phyloP scores from a whole-genome alignment of 2,329 filamentous ascomycete species.

The Hypoxylon sp. region DNA sequence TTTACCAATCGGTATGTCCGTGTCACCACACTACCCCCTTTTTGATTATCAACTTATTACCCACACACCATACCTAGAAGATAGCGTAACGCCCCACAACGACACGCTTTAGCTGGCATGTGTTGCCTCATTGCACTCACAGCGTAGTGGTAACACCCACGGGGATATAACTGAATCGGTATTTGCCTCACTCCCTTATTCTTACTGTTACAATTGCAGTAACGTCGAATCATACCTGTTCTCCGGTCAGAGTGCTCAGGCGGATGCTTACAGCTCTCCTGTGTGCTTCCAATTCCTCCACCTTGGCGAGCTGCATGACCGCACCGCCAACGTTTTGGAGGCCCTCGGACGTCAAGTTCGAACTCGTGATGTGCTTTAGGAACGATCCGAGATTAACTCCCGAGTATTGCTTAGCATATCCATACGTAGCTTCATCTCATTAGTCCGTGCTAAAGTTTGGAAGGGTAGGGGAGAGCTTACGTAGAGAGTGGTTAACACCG shows the following conservation, averaged over 20 bases:
- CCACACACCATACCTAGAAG: slow-evolving; percentile 3
- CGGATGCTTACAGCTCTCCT: slow-evolving; percentile 88
- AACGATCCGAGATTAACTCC: slow-evolving; percentile 97
- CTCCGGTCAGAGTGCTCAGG: slow-evolving; percentile 68
- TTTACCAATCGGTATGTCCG: neutral
- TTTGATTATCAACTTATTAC: slow-evolving; percentile 19
- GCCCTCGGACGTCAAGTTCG: slow-evolving; percentile 87
- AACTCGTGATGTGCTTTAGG: slow-evolving; percentile 97
- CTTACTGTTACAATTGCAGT: slow-evolving; percentile 1
- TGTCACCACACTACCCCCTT: slow-evolving; percentile 9
- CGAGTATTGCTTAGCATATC: slow-evolving; percentile 98
- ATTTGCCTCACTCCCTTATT: slow-evolving; percentile 9
- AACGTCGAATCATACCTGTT: slow-evolving; percentile 2
- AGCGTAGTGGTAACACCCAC: neutral
- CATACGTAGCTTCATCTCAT: slow-evolving; percentile 81
- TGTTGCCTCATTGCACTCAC: neutral
- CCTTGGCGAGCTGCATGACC: slow-evolving; percentile 94
- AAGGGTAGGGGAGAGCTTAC: slow-evolving; percentile 69
- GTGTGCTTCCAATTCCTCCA: slow-evolving; percentile 96
- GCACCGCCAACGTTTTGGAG: slow-evolving; percentile 86
- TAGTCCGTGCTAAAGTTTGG: slow-evolving; percentile 14
- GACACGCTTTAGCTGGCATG: slow-evolving; percentile 1
- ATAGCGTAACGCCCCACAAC: neutral
- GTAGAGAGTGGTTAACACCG: slow-evolving; percentile 96
- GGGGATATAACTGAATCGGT: neutral